Evolutionary conservation across 768 basidiomycete species (phyloP).

Genomic region (Lactifluus echinatus): DNA sequence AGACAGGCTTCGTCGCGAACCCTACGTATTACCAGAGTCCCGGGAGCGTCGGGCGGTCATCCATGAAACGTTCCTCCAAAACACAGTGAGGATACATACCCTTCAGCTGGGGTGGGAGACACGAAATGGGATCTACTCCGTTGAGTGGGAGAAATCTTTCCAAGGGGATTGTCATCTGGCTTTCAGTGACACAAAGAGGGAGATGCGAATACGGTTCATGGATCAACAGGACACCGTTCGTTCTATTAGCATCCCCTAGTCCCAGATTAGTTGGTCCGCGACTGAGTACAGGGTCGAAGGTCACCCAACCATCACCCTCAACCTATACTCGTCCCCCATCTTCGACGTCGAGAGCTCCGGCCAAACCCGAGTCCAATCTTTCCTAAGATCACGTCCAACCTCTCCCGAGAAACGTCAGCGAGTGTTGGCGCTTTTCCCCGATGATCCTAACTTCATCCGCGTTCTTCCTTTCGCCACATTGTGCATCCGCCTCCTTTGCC

Average conservation of each 20-base stretch:
- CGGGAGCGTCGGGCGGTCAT: neutral
- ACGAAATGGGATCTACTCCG: slow-evolving; percentile 47
- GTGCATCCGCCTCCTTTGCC: slow-evolving; percentile 43
- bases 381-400: neutral
- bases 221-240: slow-evolving; percentile 22
- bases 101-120: slow-evolving; percentile 59
- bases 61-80: slow-evolving; percentile 25
- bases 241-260: slow-evolving; percentile 37
- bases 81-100: slow-evolving; percentile 27
- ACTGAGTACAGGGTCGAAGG: slow-evolving; percentile 26
- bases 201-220: slow-evolving; percentile 35
- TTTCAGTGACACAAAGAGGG: slow-evolving; percentile 37
- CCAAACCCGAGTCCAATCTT: neutral
- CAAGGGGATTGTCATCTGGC: slow-evolving; percentile 25
- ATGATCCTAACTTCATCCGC: slow-evolving; percentile 29
- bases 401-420: slow-evolving; percentile 28
- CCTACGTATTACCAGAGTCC: slow-evolving; percentile 12
- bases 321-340: slow-evolving; percentile 34
- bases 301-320: slow-evolving; percentile 34
- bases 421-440: slow-evolving; percentile 29
- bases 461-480: slow-evolving; percentile 47
- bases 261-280: slow-evolving; percentile 36
- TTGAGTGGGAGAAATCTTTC: slow-evolving; percentile 44
- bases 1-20: slow-evolving; percentile 11
- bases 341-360: slow-evolving; percentile 26